Evolutionary conservation across 2,329 filamentous ascomycete species (phyloP), one percentile per base, ranked within the genome.

Genomic region (Aspergillus pseudoterreus): DNA sequence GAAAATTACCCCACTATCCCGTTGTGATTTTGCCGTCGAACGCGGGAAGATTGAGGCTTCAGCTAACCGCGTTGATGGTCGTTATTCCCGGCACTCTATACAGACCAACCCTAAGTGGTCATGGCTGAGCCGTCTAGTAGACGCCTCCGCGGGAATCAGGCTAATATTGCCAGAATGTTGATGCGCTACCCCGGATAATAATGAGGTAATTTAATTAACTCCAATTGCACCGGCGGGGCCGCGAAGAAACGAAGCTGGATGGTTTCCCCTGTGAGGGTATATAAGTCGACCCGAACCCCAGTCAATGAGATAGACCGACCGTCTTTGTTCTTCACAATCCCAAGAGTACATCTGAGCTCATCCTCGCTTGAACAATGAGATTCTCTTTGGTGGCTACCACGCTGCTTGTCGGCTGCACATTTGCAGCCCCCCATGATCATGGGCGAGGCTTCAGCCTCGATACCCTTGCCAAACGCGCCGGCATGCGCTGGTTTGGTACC

Each of bases 401-500:
- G 14, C 15, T 38, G 35, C 35, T 38, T n/a, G 35, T 38, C 35
- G 35, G 35, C 35, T 38, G 8, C 35, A 38, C 14, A 6, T 38
- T 38, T 6, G 35, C 35, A 14, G 35, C 35, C 30, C 44, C 27
- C 30, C 17, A 36, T 36, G 10, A 30, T 8, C 21, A 45, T n/a
- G 24, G 21, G 15, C 14, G 17, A 38, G 35, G 35, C 14, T 38
- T 38, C 6, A 46, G 27, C 12, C 76, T 84, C 15, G 72, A 83
- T 63, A 69, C 76, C 55, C 74, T 83, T 24, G 80, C 81, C 45
- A 72, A 76, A 56, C 72, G 72, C 44, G 78, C 79, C 21, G 82
- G 80, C 14, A 74, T 79, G 56, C 66, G 75, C 58, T 75, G 79
- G 56, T 79, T 81, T 35, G 64, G 79, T 21, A 81, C 81, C 0